Base-by-base conservation (phyloP, 371 early-diverging fungal genomes). In the Rhizopus arrhizus region DNA sequence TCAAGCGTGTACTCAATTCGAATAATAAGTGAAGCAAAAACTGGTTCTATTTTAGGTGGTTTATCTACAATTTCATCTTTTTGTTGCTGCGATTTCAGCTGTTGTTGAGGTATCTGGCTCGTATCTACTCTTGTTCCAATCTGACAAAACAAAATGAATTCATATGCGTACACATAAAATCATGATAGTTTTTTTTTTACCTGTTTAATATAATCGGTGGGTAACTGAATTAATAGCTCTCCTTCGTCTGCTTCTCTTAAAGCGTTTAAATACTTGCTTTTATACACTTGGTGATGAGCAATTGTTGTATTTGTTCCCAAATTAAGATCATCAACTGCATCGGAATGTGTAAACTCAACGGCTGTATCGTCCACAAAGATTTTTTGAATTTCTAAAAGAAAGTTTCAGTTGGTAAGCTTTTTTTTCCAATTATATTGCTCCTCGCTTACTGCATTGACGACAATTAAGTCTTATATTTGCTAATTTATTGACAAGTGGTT, bases 201-300 rank as follows among this genome's bases (percentile, higher is more conserved):
- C 59, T 72, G 72, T 51, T 71, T 65, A 9, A 83, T 69, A 53
- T 76, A 75, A 16, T 77, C 74, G 2, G 72, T 53, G 0, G 91
- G 92, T 33, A 93, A 59, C 29, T 66, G 67, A 10, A 91, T 80
- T 8, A 66, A 70, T 15, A 92, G 62, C 50, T 91, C 91, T 3
- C 92, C 90, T 40, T 83, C 84, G 50, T 90, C 89, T 12, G 78
- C 74, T 47, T 82, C 84, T 43, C 85, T 77, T 42, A 86, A 65
- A 4, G 86, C 85, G 61, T 70, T 75, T 4, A 83, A 63, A 69
- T 85, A 85, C 61, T 74, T 73, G 32, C 84, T 80, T 52, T 85
- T 81, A 45, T 85, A 82, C 10, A 82, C 82, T 41, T 73, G 82
- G 49, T 89, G 86, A 48, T 88, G 80, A 22, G 73, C 68, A 49